These are phyloP conservation scores for Achaetomium macrosporum DNA, from an alignment of 2,329 filamentous ascomycete species.

Conservation along the genomic window DNA sequence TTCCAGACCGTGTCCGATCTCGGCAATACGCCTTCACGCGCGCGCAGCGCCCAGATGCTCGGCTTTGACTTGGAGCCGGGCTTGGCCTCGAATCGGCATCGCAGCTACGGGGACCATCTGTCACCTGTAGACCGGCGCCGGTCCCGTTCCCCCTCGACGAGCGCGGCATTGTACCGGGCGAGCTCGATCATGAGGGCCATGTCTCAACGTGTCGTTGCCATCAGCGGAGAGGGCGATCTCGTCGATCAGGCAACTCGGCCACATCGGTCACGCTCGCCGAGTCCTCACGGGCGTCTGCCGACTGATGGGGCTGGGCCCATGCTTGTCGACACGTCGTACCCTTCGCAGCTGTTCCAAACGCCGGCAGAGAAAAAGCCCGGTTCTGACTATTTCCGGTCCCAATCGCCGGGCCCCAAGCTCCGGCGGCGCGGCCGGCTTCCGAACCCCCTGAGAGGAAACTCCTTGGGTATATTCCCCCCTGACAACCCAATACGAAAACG, in stretches of 20 bases:
- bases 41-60: conserved; percentile 48
- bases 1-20: conserved; percentile 52
- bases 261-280: conserved; percentile 52
- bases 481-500: conserved; percentile 67
- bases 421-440: conserved; percentile 37
- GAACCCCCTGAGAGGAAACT: conserved; percentile 83
- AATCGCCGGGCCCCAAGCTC: conserved; percentile 28
- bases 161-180: conserved; percentile 60
- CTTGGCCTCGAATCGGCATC: conserved; percentile 43
- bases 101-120: conserved; percentile 53
- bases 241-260: conserved; percentile 66
- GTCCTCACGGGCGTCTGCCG: conserved; percentile 45
- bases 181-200: conserved; percentile 76
- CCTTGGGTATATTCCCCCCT: conserved; percentile 76
- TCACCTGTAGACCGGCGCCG: conserved; percentile 45
- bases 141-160: conserved; percentile 58
- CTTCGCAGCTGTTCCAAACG: conserved; percentile 41
- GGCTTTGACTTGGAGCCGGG: conserved; percentile 54
- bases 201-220: conserved; percentile 95
- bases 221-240: conserved; percentile 86
- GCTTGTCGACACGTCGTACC: conserved; percentile 46
- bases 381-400: conserved; percentile 28
- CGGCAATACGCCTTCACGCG: conserved; percentile 49
- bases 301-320: conserved; percentile 41
- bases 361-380: conserved; percentile 38